Conservation (phyloP, 306 rosid species). For the Dicorynia guianensis region DNA sequence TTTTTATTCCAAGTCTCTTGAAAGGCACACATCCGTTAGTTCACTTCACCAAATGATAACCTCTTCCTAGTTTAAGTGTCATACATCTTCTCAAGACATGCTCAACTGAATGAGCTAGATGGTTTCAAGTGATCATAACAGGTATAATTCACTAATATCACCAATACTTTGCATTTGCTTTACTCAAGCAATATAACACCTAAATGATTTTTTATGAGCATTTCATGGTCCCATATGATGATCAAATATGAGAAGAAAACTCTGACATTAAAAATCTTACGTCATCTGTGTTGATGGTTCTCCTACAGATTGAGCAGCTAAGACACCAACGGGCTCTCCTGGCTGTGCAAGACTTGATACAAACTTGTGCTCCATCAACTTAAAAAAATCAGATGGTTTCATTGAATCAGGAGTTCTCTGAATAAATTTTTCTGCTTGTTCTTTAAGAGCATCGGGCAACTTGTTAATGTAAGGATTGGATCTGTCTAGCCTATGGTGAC, state of each 20-base stretch:
- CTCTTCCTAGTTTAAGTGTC: not conserved
- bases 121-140: constrained; percentile 24
- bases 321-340: constrained; percentile 97
- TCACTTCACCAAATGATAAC: not conserved
- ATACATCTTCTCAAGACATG: not conserved
- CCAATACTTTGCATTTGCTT: constrained; percentile 5
- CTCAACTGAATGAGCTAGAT: constrained; percentile 13
- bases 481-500: constrained; percentile 61
- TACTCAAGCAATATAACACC: constrained; percentile 9
- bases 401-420: constrained; percentile 44
- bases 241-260: constrained; percentile 1
- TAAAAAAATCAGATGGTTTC: constrained; percentile 57
- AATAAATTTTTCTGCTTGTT: constrained; percentile 59
- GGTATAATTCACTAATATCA: not conserved
- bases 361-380: constrained; percentile 91
- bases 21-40: not conserved
- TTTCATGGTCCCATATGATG: not conserved
- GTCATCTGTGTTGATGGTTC: constrained; percentile 99
- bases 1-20: constrained; percentile 1
- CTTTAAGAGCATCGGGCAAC: constrained; percentile 72
- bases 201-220: not conserved
- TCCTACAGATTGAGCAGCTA: constrained; percentile 94
- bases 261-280: constrained; percentile 48
- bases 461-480: constrained; percentile 67
- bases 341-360: constrained; percentile 89